Percentiles rank a stretch among this genome's conserved stretches.
Conservation (phyloP, 495 filamentous ascomycete species). For the Neurospora sp. region DNA sequence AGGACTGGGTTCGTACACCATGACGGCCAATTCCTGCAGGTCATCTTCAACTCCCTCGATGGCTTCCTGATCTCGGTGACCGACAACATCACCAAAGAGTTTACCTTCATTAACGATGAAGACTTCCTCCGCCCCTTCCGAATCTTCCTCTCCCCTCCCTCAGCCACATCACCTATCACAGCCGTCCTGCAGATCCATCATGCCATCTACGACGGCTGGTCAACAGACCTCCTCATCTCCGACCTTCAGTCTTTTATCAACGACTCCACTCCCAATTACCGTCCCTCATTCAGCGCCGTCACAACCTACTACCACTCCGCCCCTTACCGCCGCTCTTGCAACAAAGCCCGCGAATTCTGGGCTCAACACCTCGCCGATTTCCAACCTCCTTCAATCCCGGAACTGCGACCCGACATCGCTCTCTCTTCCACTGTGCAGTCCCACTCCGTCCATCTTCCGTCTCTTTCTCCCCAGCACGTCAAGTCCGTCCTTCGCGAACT, state of each 20-base stretch:
- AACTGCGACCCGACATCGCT: slow-evolving; percentile 18
- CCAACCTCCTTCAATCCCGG: slow-evolving; percentile 30
- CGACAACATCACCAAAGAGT: slow-evolving; percentile 17
- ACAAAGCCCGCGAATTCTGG: slow-evolving; percentile 44
- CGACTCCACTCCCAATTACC: slow-evolving; percentile 11
- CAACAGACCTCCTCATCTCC: slow-evolving; percentile 56
- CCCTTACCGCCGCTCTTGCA: slow-evolving; percentile 7
- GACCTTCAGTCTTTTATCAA: slow-evolving; percentile 45
- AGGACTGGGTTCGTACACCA: slow-evolving; percentile 56
- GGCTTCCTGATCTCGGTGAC: slow-evolving; percentile 27
- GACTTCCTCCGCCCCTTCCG: slow-evolving; percentile 49
- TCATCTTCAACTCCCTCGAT: slow-evolving; percentile 47
- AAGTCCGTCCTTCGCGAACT: slow-evolving; percentile 3
- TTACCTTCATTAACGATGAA: slow-evolving; percentile 10
- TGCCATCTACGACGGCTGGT: slow-evolving; percentile 78
- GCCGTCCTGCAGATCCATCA: slow-evolving; percentile 56
- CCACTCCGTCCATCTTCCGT: slow-evolving; percentile 6
- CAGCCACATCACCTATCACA: slow-evolving; percentile 6
- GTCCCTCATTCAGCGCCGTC: slow-evolving; percentile 45
- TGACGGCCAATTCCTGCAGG: slow-evolving; percentile 44
- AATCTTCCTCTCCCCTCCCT: slow-evolving; percentile 34
- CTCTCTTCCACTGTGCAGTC: slow-evolving; percentile 6
- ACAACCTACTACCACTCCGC: slow-evolving; percentile 28
- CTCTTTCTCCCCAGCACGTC: slow-evolving; percentile 8
- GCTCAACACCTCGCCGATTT: slow-evolving; percentile 37